A percentile compares a stretch with the other conserved stretches of the same genome.
These are phyloP conservation scores for Patellaria atrata DNA, from an alignment of 495 filamentous ascomycete species.

Conservation along the genomic window DNA sequence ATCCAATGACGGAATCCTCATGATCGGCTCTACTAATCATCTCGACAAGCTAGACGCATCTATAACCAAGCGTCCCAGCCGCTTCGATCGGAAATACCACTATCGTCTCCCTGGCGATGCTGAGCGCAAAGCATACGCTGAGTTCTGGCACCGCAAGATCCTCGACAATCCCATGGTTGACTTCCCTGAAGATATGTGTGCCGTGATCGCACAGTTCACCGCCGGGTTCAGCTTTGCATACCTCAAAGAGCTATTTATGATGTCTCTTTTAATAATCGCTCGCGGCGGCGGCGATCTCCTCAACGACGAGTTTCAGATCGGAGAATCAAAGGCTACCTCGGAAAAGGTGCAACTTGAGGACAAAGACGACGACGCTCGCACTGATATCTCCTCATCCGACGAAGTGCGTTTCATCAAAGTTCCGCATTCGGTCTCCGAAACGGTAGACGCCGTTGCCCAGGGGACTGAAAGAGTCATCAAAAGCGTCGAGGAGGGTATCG, in stretches of 20 bases:
- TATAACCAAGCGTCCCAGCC: slow-evolving; percentile 24
- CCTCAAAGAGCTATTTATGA: slow-evolving; percentile 20
- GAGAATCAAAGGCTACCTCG: not conserved
- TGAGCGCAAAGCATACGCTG: slow-evolving; percentile 23
- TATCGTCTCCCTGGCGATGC: slow-evolving; percentile 19
- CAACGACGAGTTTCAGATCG: not conserved
- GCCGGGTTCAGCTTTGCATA: slow-evolving; percentile 21
- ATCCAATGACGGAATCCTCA: slow-evolving; percentile 27
- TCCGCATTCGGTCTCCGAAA: too few species aligned
- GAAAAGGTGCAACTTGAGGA: slow-evolving; percentile 2
- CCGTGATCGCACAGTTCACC: slow-evolving; percentile 10
- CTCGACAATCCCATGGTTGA: slow-evolving; percentile 13
- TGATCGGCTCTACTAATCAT: slow-evolving; percentile 27
- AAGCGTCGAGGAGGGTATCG: slow-evolving; percentile 6
- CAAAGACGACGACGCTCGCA: too few species aligned
- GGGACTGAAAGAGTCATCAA: not conserved
- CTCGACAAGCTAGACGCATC: slow-evolving; percentile 25
- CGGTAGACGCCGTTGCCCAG: too few species aligned
- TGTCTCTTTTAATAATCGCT: slow-evolving; percentile 15
- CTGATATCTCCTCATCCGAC: too few species aligned
- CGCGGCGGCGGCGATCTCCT: slow-evolving; percentile 5
- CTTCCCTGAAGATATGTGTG: slow-evolving; percentile 15
- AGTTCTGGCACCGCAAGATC: slow-evolving; percentile 27
- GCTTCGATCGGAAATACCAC: slow-evolving; percentile 29
- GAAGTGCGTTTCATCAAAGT: too few species aligned